A percentile compares a stretch with the other conserved stretches of the same genome.
phyloP scores from a whole-genome alignment of 1,284 basidiomycete genomes.

The Rhizoctonia solani region DNA sequence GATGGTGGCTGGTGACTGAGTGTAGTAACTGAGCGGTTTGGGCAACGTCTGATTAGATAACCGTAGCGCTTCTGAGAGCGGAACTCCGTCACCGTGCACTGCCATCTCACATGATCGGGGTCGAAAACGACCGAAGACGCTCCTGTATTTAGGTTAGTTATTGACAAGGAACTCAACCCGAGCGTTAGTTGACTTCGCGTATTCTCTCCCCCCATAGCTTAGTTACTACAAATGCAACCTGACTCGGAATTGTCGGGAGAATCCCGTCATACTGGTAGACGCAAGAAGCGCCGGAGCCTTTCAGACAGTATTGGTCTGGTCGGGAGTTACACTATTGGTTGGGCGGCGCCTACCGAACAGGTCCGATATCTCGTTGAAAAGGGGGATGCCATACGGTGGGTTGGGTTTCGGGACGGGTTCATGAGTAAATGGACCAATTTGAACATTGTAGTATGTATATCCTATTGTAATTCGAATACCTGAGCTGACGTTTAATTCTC shows the following conservation, averaged over 20 bases:
- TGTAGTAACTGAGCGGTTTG: background rate
- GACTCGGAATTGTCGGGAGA: background rate
- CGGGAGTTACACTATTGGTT: conserved; percentile 31
- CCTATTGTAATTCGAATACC: conserved; percentile 15
- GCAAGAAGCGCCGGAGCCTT: background rate
- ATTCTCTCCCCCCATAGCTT: too few species aligned
- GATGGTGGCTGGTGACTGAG: background rate
- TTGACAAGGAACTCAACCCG: too few species aligned
- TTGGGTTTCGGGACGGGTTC: conserved; percentile 34
- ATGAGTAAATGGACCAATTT: conserved; percentile 36
- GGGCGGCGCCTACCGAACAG: conserved; percentile 31
- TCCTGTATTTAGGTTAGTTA: too few species aligned
- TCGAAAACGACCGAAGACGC: too few species aligned
- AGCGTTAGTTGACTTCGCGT: too few species aligned
- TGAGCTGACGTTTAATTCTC: background rate
- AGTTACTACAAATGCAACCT: background rate
- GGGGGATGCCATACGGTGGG: conserved; percentile 24
- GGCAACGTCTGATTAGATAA: background rate
- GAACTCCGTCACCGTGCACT: too few species aligned
- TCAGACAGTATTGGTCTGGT: conserved; percentile 16
- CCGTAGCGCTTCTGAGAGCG: background rate
- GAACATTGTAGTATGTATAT: conserved; percentile 33
- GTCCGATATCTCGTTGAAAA: conserved; percentile 16
- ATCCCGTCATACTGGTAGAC: background rate
- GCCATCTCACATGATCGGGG: too few species aligned